Percentiles rank a stretch among this genome's conserved stretches.
Conservation (phyloP, 2,329 filamentous ascomycete species). For the Monosporascus sp. region DNA sequence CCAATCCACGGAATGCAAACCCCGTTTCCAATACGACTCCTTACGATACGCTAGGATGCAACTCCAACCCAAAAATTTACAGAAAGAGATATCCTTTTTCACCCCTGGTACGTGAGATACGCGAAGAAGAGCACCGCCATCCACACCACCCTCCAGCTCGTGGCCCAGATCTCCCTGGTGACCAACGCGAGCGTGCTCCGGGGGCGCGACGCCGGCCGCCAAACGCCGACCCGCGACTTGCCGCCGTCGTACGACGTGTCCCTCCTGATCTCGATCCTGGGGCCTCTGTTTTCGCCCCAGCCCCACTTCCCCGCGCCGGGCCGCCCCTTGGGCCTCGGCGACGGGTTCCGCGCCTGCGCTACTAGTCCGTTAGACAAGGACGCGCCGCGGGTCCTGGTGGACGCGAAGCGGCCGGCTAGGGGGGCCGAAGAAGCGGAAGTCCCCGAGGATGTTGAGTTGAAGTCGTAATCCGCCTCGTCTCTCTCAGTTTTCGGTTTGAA, state of each 20-base stretch:
- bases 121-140: slow-evolving; percentile 60
- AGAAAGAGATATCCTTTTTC: slow-evolving; percentile 6
- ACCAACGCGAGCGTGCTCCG: slow-evolving; percentile 41
- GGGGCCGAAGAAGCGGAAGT: slow-evolving; percentile 31
- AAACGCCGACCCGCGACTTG: slow-evolving; percentile 22
- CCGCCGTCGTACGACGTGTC: slow-evolving; percentile 38
- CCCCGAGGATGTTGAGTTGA: slow-evolving; percentile 22
- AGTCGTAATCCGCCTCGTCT: slow-evolving; percentile 29
- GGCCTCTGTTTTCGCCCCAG: slow-evolving; percentile 38
- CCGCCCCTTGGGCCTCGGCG: slow-evolving; percentile 12
- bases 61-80: background rate
- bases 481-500: slow-evolving; percentile 51
- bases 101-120: slow-evolving; percentile 62
- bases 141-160: slow-evolving; percentile 56
- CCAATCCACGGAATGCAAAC: background rate
- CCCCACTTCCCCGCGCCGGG: slow-evolving; percentile 33
- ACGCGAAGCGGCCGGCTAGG: slow-evolving; percentile 22
- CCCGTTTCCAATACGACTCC: background rate
- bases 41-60: background rate
- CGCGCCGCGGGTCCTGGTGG: slow-evolving; percentile 19
- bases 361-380: slow-evolving; percentile 16
- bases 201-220: slow-evolving; percentile 21
- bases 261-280: slow-evolving; percentile 45
- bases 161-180: slow-evolving; percentile 54
- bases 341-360: slow-evolving; percentile 16